Percentiles rank a stretch among this genome's conserved stretches.
phyloP scores from a whole-genome alignment of 148 eudicot species.

The Rhododendron molle region DNA sequence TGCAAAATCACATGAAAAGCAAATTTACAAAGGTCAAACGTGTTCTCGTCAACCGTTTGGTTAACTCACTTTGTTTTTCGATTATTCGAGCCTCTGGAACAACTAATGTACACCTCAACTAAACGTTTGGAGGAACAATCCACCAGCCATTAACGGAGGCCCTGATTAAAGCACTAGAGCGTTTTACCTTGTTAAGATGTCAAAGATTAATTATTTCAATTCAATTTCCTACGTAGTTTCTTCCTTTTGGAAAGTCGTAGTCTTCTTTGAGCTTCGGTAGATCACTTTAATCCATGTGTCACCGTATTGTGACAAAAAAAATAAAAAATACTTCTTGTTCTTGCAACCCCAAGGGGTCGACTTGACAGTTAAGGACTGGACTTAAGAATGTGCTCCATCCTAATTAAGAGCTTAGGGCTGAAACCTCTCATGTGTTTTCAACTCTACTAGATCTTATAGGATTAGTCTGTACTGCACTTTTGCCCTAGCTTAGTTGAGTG shows the following conservation, averaged over 20 bases:
- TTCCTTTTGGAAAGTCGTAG: not conserved
- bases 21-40: not conserved
- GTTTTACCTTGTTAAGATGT: not conserved
- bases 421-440: too few relatives aligned
- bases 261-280: not conserved
- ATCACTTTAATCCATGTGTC: not conserved
- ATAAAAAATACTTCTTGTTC: too few relatives aligned
- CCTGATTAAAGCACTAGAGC: not conserved
- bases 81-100: not conserved
- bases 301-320: too few relatives aligned
- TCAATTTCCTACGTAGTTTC: not conserved
- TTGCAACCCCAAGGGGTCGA: too few relatives aligned
- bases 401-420: too few relatives aligned
- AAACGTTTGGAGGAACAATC: not conserved
- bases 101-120: not conserved
- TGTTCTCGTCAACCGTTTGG: not conserved
- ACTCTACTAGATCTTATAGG: too few relatives aligned
- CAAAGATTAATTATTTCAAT: not conserved
- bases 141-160: not conserved
- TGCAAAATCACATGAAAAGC: constrained; percentile 18
- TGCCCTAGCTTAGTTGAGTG: too few relatives aligned
- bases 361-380: too few relatives aligned
- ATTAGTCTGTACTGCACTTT: too few relatives aligned
- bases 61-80: not conserved
- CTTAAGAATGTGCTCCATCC: too few relatives aligned